phyloP scores from a whole-genome alignment of 2,329 filamentous ascomycete genomes.

The Aureobasidium sp. region DNA sequence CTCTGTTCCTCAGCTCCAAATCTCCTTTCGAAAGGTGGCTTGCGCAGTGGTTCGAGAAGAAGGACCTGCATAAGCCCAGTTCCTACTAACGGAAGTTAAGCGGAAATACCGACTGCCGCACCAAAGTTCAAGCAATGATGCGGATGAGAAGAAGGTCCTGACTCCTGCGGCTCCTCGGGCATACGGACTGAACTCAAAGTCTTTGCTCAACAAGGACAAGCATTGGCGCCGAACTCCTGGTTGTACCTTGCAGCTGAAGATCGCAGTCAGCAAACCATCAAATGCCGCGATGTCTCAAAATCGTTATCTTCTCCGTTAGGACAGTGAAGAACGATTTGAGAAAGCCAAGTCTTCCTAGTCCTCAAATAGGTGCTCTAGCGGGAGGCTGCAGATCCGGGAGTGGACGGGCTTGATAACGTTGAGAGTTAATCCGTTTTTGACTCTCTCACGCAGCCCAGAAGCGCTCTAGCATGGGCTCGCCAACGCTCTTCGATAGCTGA shows the following conservation, averaged over 20 bases:
- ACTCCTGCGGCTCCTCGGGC: not conserved
- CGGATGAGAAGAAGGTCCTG: not conserved
- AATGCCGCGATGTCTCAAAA: not conserved
- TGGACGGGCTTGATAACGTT: constrained; percentile 2
- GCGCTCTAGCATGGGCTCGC: constrained; percentile 11
- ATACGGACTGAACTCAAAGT: not conserved
- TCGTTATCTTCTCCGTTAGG: not conserved
- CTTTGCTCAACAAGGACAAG: not conserved
- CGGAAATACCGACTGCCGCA: constrained; percentile 7
- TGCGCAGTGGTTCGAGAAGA: constrained; percentile 3
- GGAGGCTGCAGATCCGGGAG: constrained; percentile 9
- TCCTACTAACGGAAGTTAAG: not conserved
- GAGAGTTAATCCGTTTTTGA: constrained; percentile 12
- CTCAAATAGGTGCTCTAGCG: not conserved
- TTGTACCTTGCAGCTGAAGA: not conserved
- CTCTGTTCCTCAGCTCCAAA: not conserved
- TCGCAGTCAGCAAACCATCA: not conserved
- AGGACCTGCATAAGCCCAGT: constrained; percentile 10
- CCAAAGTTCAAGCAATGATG: constrained; percentile 2
- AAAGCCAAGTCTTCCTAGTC: constrained; percentile 2
- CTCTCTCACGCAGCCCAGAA: constrained; percentile 7
- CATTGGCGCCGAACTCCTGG: not conserved
- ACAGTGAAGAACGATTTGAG: not conserved
- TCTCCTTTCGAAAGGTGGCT: not conserved
- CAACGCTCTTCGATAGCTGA: constrained; percentile 7